Conservation (phyloP, 345 rosid genomes). For the Erysimum cheiranthoides region DNA sequence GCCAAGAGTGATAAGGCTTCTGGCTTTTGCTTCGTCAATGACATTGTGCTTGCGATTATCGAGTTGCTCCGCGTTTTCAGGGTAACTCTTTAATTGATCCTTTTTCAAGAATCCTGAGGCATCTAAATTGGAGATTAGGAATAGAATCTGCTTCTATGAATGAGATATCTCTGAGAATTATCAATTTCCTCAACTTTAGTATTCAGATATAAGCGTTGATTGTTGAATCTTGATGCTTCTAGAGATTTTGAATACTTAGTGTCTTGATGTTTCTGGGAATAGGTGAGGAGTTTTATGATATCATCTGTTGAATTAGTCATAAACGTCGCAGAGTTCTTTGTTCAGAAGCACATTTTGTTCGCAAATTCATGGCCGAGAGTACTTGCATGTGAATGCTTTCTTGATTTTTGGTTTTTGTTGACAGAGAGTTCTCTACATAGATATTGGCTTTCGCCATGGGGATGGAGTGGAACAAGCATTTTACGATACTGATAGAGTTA, state of each 20-base stretch:
- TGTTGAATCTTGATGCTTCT: constrained; percentile 10
- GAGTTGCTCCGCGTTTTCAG: constrained; percentile 78
- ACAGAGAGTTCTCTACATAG: constrained; percentile 84
- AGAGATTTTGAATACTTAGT: too few species aligned
- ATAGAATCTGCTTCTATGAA: too few species aligned
- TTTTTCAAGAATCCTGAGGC: not conserved
- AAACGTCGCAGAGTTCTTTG: too few species aligned
- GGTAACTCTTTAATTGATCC: constrained; percentile 46
- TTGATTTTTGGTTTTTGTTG: constrained; percentile 33
- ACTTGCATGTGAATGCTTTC: not conserved
- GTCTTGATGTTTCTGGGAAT: not conserved
- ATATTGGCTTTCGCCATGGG: constrained; percentile 84
- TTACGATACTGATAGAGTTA: constrained; percentile 82
- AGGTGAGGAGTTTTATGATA: too few species aligned
- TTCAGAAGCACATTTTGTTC: too few species aligned
- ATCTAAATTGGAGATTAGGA: too few species aligned
- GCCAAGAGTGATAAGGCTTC: constrained; percentile 82
- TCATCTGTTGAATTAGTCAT: too few species aligned
- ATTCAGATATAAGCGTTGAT: not conserved
- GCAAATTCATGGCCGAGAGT: too few species aligned
- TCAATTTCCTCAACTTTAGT: not conserved
- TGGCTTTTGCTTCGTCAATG: constrained; percentile 79
- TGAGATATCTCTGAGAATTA: not conserved
- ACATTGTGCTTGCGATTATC: constrained; percentile 78
- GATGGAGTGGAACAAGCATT: constrained; percentile 95